Conservation (phyloP, 2,329 filamentous ascomycete genomes). For the Hansfordia pulvinata region DNA sequence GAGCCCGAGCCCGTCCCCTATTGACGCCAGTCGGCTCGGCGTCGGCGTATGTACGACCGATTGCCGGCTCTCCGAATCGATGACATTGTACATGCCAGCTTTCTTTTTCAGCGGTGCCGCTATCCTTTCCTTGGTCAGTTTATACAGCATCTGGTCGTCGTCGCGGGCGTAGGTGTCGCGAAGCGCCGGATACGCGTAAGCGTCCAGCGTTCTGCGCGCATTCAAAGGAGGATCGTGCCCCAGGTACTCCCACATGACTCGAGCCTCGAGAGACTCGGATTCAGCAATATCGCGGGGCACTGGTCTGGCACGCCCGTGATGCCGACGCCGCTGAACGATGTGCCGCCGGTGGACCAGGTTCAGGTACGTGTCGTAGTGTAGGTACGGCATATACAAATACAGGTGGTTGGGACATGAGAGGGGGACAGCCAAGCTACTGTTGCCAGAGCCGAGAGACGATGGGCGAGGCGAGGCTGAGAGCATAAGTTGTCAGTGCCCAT, state of each 20-base stretch:
- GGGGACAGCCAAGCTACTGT: slow-evolving; percentile 14
- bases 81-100: slow-evolving; percentile 12
- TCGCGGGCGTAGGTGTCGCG: slow-evolving; percentile 46
- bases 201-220: slow-evolving; percentile 46
- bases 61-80: too few relatives aligned
- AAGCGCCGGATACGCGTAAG: slow-evolving; percentile 49
- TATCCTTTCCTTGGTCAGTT: slow-evolving; percentile 38
- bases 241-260: slow-evolving; percentile 50
- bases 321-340: slow-evolving; percentile 35
- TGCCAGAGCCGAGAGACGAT: slow-evolving; percentile 10
- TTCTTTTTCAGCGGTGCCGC: slow-evolving; percentile 8
- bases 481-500: too few relatives aligned
- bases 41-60: too few relatives aligned
- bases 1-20: not conserved
- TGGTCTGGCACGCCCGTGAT: slow-evolving; percentile 39
- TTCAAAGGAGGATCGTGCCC: slow-evolving; percentile 48
- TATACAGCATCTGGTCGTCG: slow-evolving; percentile 56
- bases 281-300: slow-evolving; percentile 39
- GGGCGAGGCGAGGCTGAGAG: slow-evolving; percentile 21
- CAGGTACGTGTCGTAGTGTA: slow-evolving; percentile 52
- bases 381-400: slow-evolving; percentile 42
- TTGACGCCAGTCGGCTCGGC: not conserved
- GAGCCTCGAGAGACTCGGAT: slow-evolving; percentile 40
- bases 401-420: slow-evolving; percentile 20
- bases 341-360: slow-evolving; percentile 41